These are phyloP conservation scores for Sphenostylis stenocarpa DNA, from an alignment of 306 rosid species.

Conservation along the genomic window DNA sequence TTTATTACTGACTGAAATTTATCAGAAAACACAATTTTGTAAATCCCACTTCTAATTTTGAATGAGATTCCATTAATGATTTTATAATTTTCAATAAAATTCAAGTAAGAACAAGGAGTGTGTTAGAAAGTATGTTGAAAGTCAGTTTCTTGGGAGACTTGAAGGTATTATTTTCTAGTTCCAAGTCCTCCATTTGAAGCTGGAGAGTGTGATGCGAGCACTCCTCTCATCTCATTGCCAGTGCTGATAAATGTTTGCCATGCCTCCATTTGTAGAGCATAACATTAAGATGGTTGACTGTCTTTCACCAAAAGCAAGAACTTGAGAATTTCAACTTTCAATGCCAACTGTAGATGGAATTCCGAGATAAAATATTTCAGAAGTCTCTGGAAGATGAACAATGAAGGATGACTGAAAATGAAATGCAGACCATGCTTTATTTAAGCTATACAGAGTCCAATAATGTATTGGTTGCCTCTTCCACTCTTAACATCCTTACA, in stretches of 20 bases:
- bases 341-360: background rate
- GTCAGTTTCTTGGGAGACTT: background rate
- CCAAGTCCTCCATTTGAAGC: background rate
- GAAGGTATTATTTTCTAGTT: background rate
- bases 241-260: background rate
- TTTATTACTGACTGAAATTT: background rate
- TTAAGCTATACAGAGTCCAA: conserved; percentile 12
- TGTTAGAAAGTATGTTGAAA: background rate
- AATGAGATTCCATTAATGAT: background rate
- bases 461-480: conserved; percentile 14
- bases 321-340: conserved; percentile 14
- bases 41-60: background rate
- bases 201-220: background rate
- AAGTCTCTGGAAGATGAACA: conserved; percentile 23
- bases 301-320: background rate
- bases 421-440: conserved; percentile 1
- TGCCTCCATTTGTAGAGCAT: background rate
- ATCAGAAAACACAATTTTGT: background rate
- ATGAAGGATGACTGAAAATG: conserved; percentile 8
- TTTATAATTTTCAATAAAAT: background rate
- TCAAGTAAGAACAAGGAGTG: background rate
- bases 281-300: background rate
- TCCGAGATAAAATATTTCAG: background rate
- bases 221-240: background rate
- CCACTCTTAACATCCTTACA: conserved; percentile 23